phyloP scores from a whole-genome alignment of 2,329 filamentous ascomycete species.

The Cladophialophora bantiana region DNA sequence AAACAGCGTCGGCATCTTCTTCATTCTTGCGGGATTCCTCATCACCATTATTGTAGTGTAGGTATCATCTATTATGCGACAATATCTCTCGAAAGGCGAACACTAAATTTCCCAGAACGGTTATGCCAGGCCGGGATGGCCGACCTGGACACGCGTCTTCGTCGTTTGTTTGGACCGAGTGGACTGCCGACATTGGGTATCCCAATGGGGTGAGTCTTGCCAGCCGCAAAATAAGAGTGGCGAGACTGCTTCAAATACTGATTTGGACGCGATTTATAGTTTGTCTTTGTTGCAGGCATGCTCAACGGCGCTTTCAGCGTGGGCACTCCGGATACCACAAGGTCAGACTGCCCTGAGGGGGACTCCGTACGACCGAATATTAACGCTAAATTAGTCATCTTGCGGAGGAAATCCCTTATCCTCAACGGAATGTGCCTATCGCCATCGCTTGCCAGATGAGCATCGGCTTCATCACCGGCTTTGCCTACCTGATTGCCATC shows the following conservation, averaged over 20 bases:
- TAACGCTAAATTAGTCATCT: conserved; percentile 55
- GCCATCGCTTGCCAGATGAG: conserved; percentile 59
- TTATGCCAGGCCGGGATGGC: conserved; percentile 34
- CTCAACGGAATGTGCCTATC: conserved; percentile 62
- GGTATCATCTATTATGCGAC: neutral
- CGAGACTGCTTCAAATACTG: neutral
- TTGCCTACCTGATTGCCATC: conserved; percentile 59
- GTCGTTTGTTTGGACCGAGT: conserved; percentile 63
- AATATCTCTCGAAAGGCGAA: neutral
- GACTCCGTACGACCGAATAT: conserved; percentile 53
- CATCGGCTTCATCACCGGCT: conserved; percentile 56
- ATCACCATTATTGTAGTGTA: conserved; percentile 54
- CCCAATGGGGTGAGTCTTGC: conserved; percentile 56
- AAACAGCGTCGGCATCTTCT: conserved; percentile 54
- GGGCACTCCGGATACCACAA: conserved; percentile 69
- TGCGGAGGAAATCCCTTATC: conserved; percentile 71
- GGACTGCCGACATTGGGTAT: conserved; percentile 58
- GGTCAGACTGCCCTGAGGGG: neutral
- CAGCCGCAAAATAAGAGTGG: neutral
- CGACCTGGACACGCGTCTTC: conserved; percentile 52
- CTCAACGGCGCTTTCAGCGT: conserved; percentile 74
- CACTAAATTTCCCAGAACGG: conserved; percentile 8
- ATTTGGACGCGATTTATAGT: neutral
- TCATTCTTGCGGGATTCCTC: conserved; percentile 56
- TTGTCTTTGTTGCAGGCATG: conserved; percentile 68